A percentile compares a stretch with the other conserved stretches of the same genome.
Conservation (phyloP, 371 early-diverging fungal genomes). For the Lichtheimia ornata region DNA sequence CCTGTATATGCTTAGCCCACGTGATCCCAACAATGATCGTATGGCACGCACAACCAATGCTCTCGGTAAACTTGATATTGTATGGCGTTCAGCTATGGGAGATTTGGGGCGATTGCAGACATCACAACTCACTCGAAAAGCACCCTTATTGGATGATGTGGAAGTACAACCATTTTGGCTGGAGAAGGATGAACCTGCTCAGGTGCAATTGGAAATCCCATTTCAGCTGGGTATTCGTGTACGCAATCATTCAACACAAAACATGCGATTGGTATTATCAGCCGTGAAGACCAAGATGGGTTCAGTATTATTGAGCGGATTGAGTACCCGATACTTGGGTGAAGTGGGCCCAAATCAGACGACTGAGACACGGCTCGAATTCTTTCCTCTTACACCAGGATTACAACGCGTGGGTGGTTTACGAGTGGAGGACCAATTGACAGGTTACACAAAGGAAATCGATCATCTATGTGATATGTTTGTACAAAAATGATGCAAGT, state of each 20-base stretch:
- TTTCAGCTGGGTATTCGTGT: slow-evolving; percentile 64
- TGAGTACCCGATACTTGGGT: slow-evolving; percentile 67
- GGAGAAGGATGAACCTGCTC: slow-evolving; percentile 18
- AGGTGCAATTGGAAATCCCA: slow-evolving; percentile 61
- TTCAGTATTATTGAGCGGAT: slow-evolving; percentile 78
- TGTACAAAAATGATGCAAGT: slow-evolving; percentile 28
- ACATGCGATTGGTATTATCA: slow-evolving; percentile 66
- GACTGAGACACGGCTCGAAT: slow-evolving; percentile 71
- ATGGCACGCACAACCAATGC: slow-evolving; percentile 75
- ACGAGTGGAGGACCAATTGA: slow-evolving; percentile 61
- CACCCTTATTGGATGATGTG: slow-evolving; percentile 74
- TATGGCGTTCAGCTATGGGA: slow-evolving; percentile 89
- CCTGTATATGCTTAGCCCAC: slow-evolving; percentile 81
- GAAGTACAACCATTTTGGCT: slow-evolving; percentile 68
- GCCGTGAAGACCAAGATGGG: slow-evolving; percentile 83
- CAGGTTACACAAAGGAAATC: slow-evolving; percentile 71
- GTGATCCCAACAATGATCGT: slow-evolving; percentile 52
- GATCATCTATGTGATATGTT: slow-evolving; percentile 70
- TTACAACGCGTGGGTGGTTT: slow-evolving; percentile 85
- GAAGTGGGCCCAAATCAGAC: slow-evolving; percentile 60
- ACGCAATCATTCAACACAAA: slow-evolving; percentile 57
- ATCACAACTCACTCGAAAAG: slow-evolving; percentile 87
- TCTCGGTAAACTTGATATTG: slow-evolving; percentile 92
- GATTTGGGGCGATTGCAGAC: slow-evolving; percentile 92
- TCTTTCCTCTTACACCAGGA: slow-evolving; percentile 84